phyloP scores from a whole-genome alignment of 2,329 filamentous ascomycete genomes.

The Colletotrichum ledebouriae region DNA sequence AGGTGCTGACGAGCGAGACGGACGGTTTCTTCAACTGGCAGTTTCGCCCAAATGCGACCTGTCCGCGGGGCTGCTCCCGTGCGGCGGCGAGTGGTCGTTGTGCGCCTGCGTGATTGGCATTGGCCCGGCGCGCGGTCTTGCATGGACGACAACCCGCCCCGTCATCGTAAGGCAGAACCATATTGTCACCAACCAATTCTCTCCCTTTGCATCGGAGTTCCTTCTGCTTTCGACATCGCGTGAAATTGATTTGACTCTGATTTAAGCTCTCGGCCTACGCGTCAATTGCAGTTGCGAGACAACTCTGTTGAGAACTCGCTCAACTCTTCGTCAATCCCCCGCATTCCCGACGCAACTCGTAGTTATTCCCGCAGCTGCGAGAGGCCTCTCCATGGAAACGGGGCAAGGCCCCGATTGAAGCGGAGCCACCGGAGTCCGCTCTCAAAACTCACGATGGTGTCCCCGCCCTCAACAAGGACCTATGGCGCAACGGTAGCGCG shows the following conservation, averaged over 20 bases:
- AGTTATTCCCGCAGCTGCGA: no score
- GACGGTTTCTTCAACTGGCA: conserved; percentile 68
- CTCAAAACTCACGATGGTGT: not conserved
- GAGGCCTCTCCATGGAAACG: not conserved
- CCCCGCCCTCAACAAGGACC: not conserved
- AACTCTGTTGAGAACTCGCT: no score
- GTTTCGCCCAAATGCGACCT: conserved; percentile 51
- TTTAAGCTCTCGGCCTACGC: not conserved
- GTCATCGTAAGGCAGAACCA: not conserved
- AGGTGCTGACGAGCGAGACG: conserved; percentile 65
- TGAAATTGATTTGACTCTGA: not conserved
- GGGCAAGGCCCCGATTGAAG: not conserved
- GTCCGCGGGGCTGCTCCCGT: conserved; percentile 36
- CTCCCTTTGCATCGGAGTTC: not conserved
- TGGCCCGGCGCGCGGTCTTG: not conserved
- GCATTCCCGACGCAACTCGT: no score
- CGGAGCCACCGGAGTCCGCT: not conserved
- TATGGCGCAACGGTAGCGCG: conserved; percentile 36
- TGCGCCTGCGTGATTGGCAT: conserved; percentile 11
- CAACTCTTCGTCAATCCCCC: no score
- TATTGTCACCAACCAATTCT: not conserved
- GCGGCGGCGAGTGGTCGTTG: conserved; percentile 17
- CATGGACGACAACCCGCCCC: not conserved
- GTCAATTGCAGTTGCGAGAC: not conserved
- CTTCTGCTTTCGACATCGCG: not conserved